These are phyloP conservation scores for Thielaviopsis cerberus DNA, from an alignment of 2,329 filamentous ascomycete genomes.

Conservation along the genomic window DNA sequence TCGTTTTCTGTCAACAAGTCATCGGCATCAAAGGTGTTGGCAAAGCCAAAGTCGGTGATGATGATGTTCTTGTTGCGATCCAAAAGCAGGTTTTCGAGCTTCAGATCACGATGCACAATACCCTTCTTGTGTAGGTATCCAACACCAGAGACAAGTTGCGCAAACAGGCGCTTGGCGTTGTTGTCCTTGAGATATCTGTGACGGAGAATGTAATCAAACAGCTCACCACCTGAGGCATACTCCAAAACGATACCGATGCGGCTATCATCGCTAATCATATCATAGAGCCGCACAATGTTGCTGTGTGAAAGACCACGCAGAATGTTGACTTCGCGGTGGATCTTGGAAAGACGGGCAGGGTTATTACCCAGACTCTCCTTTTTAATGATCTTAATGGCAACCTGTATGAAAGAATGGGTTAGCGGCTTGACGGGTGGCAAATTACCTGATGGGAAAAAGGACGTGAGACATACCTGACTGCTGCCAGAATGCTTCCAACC, in stretches of 20 bases:
- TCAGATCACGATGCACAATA: slow-evolving; percentile 91
- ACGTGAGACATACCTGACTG: slow-evolving; percentile 41
- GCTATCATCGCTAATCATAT: slow-evolving; percentile 94
- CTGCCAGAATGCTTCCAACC: slow-evolving; percentile 94
- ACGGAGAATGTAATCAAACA: slow-evolving; percentile 96
- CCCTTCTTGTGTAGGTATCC: slow-evolving; percentile 97
- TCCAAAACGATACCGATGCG: slow-evolving; percentile 97
- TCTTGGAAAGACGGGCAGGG: slow-evolving; percentile 78
- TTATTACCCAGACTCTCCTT: slow-evolving; percentile 79
- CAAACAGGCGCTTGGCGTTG: slow-evolving; percentile 75
- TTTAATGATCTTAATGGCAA: slow-evolving; percentile 94
- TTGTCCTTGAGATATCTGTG: slow-evolving; percentile 92
- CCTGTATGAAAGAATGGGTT: slow-evolving; percentile 29
- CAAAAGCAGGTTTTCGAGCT: slow-evolving; percentile 84
- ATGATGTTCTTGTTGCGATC: slow-evolving; percentile 98
- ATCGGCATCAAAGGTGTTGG: slow-evolving; percentile 81
- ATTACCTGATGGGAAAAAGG: not conserved
- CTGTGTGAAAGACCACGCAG: slow-evolving; percentile 74
- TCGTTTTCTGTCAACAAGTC: slow-evolving; percentile 84
- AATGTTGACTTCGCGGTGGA: slow-evolving; percentile 91
- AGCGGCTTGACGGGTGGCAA: not conserved
- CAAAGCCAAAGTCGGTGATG: slow-evolving; percentile 97
- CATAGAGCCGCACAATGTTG: slow-evolving; percentile 90
- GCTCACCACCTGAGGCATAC: slow-evolving; percentile 89
- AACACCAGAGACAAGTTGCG: slow-evolving; percentile 87